phyloP scores from a whole-genome alignment of 2,329 filamentous ascomycete species.

The Colletotrichum noveboracense region DNA sequence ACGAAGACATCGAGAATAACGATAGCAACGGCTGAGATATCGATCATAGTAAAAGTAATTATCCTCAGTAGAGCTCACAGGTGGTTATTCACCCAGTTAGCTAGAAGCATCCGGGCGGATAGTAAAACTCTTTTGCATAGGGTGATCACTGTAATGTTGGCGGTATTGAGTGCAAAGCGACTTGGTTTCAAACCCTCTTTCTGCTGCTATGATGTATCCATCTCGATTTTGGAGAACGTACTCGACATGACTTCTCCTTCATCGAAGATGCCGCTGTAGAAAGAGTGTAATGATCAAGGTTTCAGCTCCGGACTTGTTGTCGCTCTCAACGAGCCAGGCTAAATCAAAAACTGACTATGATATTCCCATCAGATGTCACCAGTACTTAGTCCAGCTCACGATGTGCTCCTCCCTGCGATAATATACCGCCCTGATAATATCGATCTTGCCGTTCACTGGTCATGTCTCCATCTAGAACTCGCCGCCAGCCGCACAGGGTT shows the following conservation, averaged over 20 bases:
- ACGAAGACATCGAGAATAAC: no score
- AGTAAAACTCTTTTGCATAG: no score
- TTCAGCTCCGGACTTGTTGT: not conserved
- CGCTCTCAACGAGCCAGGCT: not conserved
- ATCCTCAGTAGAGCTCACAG: no score
- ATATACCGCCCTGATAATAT: not conserved
- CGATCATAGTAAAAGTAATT: no score
- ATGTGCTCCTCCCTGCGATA: not conserved
- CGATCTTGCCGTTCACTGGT: not conserved
- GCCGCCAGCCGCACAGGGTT: no score
- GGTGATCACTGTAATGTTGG: not conserved
- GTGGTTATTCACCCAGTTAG: no score
- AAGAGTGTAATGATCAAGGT: not conserved
- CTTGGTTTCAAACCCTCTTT: not conserved
- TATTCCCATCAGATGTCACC: not conserved
- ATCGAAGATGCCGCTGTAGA: not conserved
- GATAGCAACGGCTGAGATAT: no score
- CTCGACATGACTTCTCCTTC: not conserved
- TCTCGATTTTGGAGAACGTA: fast-evolving
- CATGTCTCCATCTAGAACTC: not conserved
- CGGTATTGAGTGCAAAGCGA: not conserved
- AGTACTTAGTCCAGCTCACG: not conserved
- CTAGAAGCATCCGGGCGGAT: no score
- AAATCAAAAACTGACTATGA: fast-evolving
- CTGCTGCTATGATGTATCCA: not conserved